Evolutionary conservation across 305 asterid genomes (phyloP).

Genomic region (Euphrasia arctica): DNA sequence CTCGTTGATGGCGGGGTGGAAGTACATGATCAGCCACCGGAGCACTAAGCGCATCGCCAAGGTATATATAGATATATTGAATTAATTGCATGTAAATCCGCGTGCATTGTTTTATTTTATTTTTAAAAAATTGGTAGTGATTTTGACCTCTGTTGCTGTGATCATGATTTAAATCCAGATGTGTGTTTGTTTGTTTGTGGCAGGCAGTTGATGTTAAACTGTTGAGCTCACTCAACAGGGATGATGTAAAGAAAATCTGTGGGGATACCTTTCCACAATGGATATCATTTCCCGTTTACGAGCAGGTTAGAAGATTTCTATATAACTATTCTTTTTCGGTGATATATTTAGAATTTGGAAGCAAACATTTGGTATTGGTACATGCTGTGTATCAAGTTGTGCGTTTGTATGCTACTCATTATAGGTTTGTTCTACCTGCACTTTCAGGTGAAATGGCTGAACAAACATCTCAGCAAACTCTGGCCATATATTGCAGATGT

Average conservation of each 20-base stretch:
- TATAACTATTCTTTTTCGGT: background rate
- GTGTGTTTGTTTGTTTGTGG: slow-evolving; percentile 25
- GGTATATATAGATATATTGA: slow-evolving; percentile 33
- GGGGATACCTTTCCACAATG: slow-evolving; percentile 92
- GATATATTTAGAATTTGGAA: slow-evolving; percentile 12
- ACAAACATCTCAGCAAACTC: slow-evolving; percentile 78
- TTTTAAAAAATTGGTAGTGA: too few species aligned
- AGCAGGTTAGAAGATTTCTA: slow-evolving; percentile 56
- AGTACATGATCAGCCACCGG: slow-evolving; percentile 69
- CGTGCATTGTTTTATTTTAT: too few species aligned
- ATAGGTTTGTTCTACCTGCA: slow-evolving; percentile 19
- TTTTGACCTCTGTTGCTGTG: background rate
- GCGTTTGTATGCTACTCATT: slow-evolving; percentile 1
- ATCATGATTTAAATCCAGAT: slow-evolving; percentile 6
- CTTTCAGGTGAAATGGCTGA: slow-evolving; percentile 92
- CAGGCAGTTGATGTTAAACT: slow-evolving; percentile 91
- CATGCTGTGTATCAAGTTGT: background rate
- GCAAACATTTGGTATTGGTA: slow-evolving; percentile 5
- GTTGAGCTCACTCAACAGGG: slow-evolving; percentile 77
- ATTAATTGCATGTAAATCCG: too few species aligned
- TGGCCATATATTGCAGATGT: slow-evolving; percentile 98
- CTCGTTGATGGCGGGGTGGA: slow-evolving; percentile 92
- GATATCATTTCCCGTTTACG: slow-evolving; percentile 94
- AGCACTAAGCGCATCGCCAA: slow-evolving; percentile 81
- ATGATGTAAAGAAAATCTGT: slow-evolving; percentile 86